These are phyloP conservation scores for Echria macrotheca DNA, from an alignment of 495 filamentous ascomycete genomes.

Conservation along the genomic window DNA sequence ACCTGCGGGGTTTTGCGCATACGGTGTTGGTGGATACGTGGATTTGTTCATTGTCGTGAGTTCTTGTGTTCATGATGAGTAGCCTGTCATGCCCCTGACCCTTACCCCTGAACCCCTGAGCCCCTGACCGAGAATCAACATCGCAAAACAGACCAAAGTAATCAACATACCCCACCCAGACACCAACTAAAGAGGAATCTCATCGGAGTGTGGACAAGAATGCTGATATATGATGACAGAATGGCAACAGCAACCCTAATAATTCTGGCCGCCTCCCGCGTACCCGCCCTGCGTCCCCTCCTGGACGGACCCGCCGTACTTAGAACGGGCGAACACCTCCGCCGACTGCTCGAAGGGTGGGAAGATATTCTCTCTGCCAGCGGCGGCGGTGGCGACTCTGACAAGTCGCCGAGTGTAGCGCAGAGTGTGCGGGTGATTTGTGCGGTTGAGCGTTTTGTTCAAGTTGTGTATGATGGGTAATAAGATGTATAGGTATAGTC, in stretches of 20 bases:
- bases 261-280: constrained; percentile 24
- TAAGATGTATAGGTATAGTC: too few relatives aligned
- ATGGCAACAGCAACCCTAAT: constrained; percentile 34
- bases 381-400: too few relatives aligned
- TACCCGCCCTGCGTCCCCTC: constrained; percentile 15
- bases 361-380: too few relatives aligned
- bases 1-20: constrained; percentile 34
- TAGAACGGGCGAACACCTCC: constrained; percentile 24
- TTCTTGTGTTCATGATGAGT: too few relatives aligned
- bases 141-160: background rate
- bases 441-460: too few relatives aligned
- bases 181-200: too few relatives aligned
- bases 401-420: too few relatives aligned
- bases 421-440: too few relatives aligned
- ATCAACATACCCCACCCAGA: too few relatives aligned
- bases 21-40: constrained; percentile 45
- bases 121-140: background rate
- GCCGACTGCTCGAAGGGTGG: constrained; percentile 22
- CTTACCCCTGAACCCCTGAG: background rate
- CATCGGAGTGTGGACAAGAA: too few relatives aligned
- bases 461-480: too few relatives aligned
- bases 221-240: constrained; percentile 8
- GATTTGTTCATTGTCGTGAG: constrained; percentile 46
- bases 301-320: constrained; percentile 25
- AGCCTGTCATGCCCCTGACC: background rate